Conservation (phyloP, 495 filamentous ascomycete species). For the Alectoria sarmentosa region DNA sequence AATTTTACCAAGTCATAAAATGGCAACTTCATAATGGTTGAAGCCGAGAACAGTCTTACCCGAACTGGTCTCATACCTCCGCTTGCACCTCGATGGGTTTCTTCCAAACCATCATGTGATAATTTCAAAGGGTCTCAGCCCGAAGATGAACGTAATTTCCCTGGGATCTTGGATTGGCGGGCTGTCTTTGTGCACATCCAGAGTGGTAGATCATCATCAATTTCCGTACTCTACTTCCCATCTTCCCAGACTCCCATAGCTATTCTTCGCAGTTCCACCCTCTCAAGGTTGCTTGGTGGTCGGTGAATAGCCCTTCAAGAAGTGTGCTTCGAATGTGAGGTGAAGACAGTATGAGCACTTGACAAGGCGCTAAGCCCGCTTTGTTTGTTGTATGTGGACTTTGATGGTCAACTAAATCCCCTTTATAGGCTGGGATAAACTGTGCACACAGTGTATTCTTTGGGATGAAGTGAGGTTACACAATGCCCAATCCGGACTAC, state of each 20-base stretch:
- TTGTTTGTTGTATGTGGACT: not conserved
- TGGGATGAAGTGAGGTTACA: slow-evolving; percentile 1
- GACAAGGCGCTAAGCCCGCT: not conserved
- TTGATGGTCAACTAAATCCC: not conserved
- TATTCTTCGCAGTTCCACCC: not conserved
- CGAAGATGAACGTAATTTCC: not conserved
- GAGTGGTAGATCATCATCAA: not conserved
- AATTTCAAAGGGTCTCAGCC: not conserved
- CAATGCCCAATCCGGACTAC: not conserved
- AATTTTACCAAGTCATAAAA: not conserved
- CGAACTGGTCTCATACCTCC: no score
- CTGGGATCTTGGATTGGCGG: not conserved
- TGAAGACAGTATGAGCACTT: not conserved
- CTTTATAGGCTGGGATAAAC: not conserved
- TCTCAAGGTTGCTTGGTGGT: not conserved
- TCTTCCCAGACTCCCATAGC: not conserved
- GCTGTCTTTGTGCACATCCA: not conserved
- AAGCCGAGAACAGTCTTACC: not conserved
- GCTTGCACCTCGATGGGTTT: not conserved
- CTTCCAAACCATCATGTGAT: not conserved
- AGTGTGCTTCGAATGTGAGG: not conserved
- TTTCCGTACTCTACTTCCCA: not conserved
- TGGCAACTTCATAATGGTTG: not conserved
- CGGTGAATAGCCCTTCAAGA: not conserved
- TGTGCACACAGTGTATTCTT: not conserved